Base-by-base conservation (phyloP, 2,329 filamentous ascomycete genomes). In the Rhynchosporium secalis region DNA sequence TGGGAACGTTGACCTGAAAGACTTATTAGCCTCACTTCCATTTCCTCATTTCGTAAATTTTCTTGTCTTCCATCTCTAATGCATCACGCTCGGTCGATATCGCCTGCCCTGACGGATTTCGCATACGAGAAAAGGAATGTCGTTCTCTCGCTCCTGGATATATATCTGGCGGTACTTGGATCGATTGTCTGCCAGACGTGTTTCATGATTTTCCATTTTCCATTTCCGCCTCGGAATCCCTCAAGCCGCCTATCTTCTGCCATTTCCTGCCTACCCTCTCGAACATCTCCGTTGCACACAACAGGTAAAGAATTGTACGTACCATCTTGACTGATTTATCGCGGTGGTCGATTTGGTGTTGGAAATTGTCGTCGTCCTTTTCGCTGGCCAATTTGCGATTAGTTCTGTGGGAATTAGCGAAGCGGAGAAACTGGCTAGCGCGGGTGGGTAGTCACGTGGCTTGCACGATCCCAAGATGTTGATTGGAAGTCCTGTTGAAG, bases 1-100 rank as follows among this genome's bases (percentile, higher is more conserved):
- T 96, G 78, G 93, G 92, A 84, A 96, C 90, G 91, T 96, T 96
- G 86, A 96, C 92, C 93, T 75, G 65, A 58, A 60, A 33, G 43
- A 62, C 41, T 48, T 51, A 62, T 70, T 63, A 70, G 69, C 66
- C 41, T 67, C 62, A 29, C 20, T 20, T 20, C 20, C 20, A 20
- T 20, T 20, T 20, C 66, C 41, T 67, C 62, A 29, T 57, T 65
- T 62, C 60, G 33, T 40, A 49, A 3, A 33, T 43, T 33, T 28
- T 55, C 15, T 52, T 59, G n/a, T 29, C 29, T n/a, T 10, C 29
- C 13, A 47, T 60, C 48, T 33, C 49, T n/a, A 55, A 31, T 29
- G 38, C 47, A 20, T 33, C 3, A 8, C 28, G 15, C 38, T 52
- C 33, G 8, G 45, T 31, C 36, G 9, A 33, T 36, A 13, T 40